Evolutionary conservation across 1,284 basidiomycete species (phyloP).

Genomic region (Schizophyllum commune): DNA sequence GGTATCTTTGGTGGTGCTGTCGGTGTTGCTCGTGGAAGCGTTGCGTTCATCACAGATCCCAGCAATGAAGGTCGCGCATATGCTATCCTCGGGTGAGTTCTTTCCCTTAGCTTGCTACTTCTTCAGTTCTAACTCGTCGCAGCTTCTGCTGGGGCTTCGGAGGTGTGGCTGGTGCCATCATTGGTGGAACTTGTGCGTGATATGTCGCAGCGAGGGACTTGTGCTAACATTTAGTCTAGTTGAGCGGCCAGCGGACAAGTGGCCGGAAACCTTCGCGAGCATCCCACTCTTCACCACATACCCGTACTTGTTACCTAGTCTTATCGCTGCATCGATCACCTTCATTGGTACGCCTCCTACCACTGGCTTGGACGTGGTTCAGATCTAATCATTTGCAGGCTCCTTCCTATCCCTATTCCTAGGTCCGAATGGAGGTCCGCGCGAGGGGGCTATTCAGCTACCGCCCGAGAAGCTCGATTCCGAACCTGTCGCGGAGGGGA

Average conservation of each 20-base stretch:
- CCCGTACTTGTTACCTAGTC: slow-evolving; percentile 89
- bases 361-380: slow-evolving; percentile 1
- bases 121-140: background rate
- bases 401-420: slow-evolving; percentile 86
- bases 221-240: slow-evolving; percentile 34
- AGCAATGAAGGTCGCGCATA: slow-evolving; percentile 93
- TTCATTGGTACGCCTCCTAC: slow-evolving; percentile 47
- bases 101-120: slow-evolving; percentile 1
- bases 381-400: slow-evolving; percentile 34
- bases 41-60: slow-evolving; percentile 82
- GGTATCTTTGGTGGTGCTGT: slow-evolving; percentile 94
- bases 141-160: slow-evolving; percentile 95
- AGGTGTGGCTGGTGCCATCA: slow-evolving; percentile 83
- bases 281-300: slow-evolving; percentile 68
- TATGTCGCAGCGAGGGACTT: slow-evolving; percentile 6
- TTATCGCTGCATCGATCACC: slow-evolving; percentile 70
- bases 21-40: slow-evolving; percentile 86
- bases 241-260: slow-evolving; percentile 81
- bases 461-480: slow-evolving; percentile 59
- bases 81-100: slow-evolving; percentile 75
- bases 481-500: slow-evolving; percentile 57
- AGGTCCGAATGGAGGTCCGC: slow-evolving; percentile 83
- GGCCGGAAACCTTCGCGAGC: slow-evolving; percentile 66
- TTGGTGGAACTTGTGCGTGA: slow-evolving; percentile 75
- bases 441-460: slow-evolving; percentile 77